These are phyloP conservation scores for Pyrenophora tritici-repentis DNA, from an alignment of 2,329 filamentous ascomycete species.

Conservation along the genomic window DNA sequence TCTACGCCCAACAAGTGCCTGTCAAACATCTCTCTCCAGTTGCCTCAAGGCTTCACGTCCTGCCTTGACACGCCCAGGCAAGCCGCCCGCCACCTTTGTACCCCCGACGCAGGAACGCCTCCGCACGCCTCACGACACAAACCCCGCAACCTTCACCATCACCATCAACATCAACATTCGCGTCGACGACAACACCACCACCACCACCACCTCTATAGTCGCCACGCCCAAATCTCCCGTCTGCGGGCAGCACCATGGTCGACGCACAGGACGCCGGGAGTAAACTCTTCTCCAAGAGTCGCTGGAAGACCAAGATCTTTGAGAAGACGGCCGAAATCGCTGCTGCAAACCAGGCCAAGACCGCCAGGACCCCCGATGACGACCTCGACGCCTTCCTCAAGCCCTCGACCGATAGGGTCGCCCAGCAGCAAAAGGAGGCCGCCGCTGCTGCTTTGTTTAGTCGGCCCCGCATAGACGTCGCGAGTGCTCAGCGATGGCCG, in stretches of 20 bases:
- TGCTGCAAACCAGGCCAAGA: slow-evolving; percentile 33
- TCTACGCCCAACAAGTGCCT: not conserved
- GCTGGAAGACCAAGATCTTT: slow-evolving; percentile 59
- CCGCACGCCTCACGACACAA: not conserved
- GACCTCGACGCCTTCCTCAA: slow-evolving; percentile 64
- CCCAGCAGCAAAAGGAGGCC: slow-evolving; percentile 35
- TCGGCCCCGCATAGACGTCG: slow-evolving; percentile 55
- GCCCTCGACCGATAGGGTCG: slow-evolving; percentile 55
- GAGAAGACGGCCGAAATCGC: slow-evolving; percentile 42
- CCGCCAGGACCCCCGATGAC: slow-evolving; percentile 35
- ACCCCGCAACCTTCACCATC: not conserved
- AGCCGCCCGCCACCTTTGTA: not conserved
- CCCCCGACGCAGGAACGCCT: not conserved
- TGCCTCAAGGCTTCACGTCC: not conserved
- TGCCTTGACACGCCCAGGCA: slow-evolving; percentile 3
- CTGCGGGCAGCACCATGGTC: slow-evolving; percentile 34
- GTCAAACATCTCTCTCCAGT: slow-evolving; percentile 1
- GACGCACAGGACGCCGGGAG: slow-evolving; percentile 35
- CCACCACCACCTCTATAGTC: not conserved
- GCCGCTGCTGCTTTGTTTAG: slow-evolving; percentile 35
- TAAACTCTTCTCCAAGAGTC: slow-evolving; percentile 49
- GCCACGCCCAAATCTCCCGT: not conserved
- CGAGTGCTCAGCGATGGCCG: slow-evolving; percentile 58
- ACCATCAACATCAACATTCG: not conserved
- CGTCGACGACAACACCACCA: too few relatives aligned